A percentile compares a stretch with the other conserved stretches of the same genome.
Conservation (phyloP, 2,329 filamentous ascomycete genomes). For the Zasmidium cellare region DNA sequence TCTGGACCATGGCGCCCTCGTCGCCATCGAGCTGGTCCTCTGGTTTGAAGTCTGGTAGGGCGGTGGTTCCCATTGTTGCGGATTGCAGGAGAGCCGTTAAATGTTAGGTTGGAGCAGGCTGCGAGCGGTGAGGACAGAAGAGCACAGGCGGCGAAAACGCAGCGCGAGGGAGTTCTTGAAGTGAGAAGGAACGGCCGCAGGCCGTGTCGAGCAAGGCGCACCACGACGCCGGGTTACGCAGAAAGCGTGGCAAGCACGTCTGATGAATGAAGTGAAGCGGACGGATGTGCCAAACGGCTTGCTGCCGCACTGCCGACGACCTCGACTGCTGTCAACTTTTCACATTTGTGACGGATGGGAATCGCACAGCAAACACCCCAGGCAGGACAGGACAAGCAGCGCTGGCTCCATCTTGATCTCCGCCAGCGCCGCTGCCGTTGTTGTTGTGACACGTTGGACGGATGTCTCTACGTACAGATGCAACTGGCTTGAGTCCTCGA, state of each 20-base stretch:
- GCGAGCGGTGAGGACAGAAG: slow-evolving; percentile 6
- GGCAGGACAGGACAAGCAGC: too few species aligned
- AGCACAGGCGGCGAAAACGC: background rate
- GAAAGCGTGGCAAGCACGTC: slow-evolving; percentile 11
- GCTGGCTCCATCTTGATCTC: background rate
- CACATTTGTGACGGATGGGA: background rate
- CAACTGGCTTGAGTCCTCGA: slow-evolving; percentile 2
- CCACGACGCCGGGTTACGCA: slow-evolving; percentile 9
- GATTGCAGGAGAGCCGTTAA: background rate
- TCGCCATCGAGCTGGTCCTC: slow-evolving; percentile 23
- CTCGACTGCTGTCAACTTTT: background rate
- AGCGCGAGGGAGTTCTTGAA: slow-evolving; percentile 14
- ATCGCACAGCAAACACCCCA: background rate
- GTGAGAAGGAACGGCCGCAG: background rate
- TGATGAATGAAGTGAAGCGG: background rate
- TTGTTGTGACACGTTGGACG: slow-evolving; percentile 2
- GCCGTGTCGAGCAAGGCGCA: slow-evolving; percentile 12
- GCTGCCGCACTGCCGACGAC: slow-evolving; percentile 5
- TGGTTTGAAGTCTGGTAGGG: slow-evolving; percentile 20
- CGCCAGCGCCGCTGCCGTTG: slow-evolving; percentile 1
- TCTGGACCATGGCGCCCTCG: slow-evolving; percentile 21
- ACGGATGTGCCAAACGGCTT: slow-evolving; percentile 9
- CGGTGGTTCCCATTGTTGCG: slow-evolving; percentile 16
- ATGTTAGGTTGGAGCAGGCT: background rate
- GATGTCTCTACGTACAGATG: slow-evolving; percentile 1